These are phyloP conservation scores for Perilla frutescens DNA, from an alignment of 257 asterid species.

Conservation along the genomic window DNA sequence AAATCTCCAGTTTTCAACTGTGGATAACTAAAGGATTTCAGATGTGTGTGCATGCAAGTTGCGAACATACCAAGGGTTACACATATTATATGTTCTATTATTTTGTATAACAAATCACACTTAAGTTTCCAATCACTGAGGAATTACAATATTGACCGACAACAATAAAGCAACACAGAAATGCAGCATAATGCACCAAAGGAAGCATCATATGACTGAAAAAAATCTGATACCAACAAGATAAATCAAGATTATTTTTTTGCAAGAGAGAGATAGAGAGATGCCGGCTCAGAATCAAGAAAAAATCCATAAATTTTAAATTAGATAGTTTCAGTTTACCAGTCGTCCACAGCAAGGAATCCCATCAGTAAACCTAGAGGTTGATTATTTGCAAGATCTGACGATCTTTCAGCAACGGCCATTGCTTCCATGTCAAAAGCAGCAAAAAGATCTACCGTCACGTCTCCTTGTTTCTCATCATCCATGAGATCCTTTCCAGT, in stretches of 20 bases:
- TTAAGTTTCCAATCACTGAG: neutral
- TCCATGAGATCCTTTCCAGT: conserved; percentile 99
- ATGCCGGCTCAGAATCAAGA: conserved; percentile 19
- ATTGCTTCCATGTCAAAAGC: conserved; percentile 79
- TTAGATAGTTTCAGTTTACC: conserved; percentile 55
- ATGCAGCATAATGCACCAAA: conserved; percentile 3
- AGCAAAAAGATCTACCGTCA: conserved; percentile 91
- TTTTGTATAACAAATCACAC: neutral
- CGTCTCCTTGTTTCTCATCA: conserved; percentile 97
- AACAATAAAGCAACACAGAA: neutral
- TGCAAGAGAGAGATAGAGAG: neutral
- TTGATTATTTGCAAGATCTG: conserved; percentile 87
- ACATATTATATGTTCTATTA: conserved; percentile 17
- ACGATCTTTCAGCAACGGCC: conserved; percentile 76
- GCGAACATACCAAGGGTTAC: conserved; percentile 1
- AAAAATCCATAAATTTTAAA: conserved; percentile 23
- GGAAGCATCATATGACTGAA: conserved; percentile 9
- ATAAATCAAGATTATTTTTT: conserved; percentile 21
- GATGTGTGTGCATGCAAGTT: conserved; percentile 1
- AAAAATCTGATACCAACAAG: conserved; percentile 7
- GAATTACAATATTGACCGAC: neutral
- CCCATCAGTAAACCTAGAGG: conserved; percentile 90
- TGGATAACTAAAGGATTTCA: neutral
- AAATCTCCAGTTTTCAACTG: neutral
- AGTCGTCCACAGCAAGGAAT: conserved; percentile 94